phyloP scores from a whole-genome alignment of 371 early-diverging fungal species.

The Chytridium lagenaria region DNA sequence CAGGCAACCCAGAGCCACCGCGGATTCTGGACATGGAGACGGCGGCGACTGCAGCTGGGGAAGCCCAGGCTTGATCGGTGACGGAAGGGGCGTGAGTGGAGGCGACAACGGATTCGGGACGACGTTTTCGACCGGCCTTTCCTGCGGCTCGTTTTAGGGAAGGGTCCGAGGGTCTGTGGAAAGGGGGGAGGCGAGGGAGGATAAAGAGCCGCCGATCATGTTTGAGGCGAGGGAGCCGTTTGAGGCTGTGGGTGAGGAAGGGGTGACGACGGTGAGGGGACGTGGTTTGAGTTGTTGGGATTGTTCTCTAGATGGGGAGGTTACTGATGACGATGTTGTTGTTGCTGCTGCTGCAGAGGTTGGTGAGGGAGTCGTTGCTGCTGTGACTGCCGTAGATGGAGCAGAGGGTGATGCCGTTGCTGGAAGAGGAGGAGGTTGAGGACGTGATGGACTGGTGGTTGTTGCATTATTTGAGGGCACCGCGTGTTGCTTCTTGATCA shows the following conservation, averaged over 20 bases:
- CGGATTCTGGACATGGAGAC: slow-evolving; percentile 31
- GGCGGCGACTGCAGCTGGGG: slow-evolving; percentile 34
- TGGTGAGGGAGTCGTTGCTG: background rate
- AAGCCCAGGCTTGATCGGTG: slow-evolving; percentile 20
- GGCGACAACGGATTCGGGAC: slow-evolving; percentile 3
- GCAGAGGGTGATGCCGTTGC: background rate
- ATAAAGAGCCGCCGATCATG: background rate
- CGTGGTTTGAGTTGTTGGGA: background rate
- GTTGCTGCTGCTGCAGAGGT: background rate
- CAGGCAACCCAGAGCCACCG: background rate
- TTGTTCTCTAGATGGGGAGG: background rate
- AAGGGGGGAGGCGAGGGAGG: background rate
- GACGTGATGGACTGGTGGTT: background rate
- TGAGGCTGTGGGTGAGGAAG: background rate
- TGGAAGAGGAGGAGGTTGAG: too few species aligned
- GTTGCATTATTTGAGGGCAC: background rate
- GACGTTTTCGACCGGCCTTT: slow-evolving; percentile 12
- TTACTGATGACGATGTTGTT: background rate
- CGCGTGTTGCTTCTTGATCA: background rate
- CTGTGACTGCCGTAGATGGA: background rate
- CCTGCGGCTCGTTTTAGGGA: slow-evolving; percentile 11
- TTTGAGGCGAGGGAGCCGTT: background rate
- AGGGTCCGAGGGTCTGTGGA: background rate
- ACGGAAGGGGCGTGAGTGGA: slow-evolving; percentile 1
- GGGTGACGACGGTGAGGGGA: slow-evolving; percentile 6